Base-by-base conservation (phyloP, 768 basidiomycete genomes). In the Mrakia blollopis region DNA sequence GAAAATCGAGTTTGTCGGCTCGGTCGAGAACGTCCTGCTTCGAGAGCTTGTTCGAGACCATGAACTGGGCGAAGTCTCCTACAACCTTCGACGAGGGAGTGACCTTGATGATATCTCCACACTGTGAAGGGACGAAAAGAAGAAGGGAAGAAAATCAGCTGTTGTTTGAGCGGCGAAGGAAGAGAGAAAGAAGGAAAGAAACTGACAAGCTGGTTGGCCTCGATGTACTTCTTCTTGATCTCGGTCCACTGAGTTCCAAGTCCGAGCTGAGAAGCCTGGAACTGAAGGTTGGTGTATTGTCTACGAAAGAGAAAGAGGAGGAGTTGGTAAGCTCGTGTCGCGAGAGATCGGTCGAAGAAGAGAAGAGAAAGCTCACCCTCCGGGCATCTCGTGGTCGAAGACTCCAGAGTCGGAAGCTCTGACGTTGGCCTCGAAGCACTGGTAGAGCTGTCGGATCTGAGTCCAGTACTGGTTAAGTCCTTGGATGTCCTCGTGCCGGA, bases 361-460 rank as follows among this genome's bases (percentile, higher is more conserved):
- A 78, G 50, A 39, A 62, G n/a, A 80, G 44, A 44, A 14, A 44
- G 44, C 88, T 70, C 82, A 93, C 92, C 95, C 96, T 83, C 95
- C 97, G 73, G 96, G 96, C 97, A 99, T 98, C 85, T 97, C 95
- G 85, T 98, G 96, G 82, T 94, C 94, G 84, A 98, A 99, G 73
- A 98, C 95, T 85, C 93, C 94, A 68, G 95, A 97, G 83, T 98
- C 97, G 72, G 94, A 95, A 35, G 94, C 93, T 73, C 94, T 89
- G 80, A 98, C 94, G 82, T 97, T 97, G 74, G 97, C 97, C 84
- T 98, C 97, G 86, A 99, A 99, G 86, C 94, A 97, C 83, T 88
- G 84, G 86, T 99, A 99, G 67, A 98, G 88, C 85, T 92, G 86
- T 82, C 97, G 92, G 83, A 98, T 92, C 87, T 98, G 94, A 75